Evolutionary conservation across 2,329 filamentous ascomycete genomes (phyloP).

Genomic region (Bisporella sp.): DNA sequence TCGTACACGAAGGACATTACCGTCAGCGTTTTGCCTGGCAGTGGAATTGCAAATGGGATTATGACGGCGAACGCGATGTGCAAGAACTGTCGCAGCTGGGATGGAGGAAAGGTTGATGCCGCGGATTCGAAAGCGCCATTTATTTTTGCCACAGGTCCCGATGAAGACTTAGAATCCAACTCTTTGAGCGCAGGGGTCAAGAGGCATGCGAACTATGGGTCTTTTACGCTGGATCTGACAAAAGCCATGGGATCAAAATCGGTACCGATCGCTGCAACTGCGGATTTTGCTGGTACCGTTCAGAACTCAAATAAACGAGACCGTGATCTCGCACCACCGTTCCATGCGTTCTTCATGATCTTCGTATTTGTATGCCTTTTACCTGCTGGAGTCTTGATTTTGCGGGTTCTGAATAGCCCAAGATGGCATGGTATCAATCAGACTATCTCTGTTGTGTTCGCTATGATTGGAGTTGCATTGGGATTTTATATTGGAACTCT

Average conservation of each 20-base stretch:
- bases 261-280: slow-evolving; percentile 30
- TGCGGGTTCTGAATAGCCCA: slow-evolving; percentile 44
- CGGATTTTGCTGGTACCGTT: slow-evolving; percentile 24
- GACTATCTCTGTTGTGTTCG: slow-evolving; percentile 38
- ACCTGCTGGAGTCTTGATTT: slow-evolving; percentile 46
- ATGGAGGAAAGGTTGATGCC: slow-evolving; percentile 41
- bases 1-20: slow-evolving; percentile 35
- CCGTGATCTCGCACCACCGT: slow-evolving; percentile 19
- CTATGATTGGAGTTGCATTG: slow-evolving; percentile 42
- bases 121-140: slow-evolving; percentile 39
- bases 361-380: slow-evolving; percentile 47
- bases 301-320: slow-evolving; percentile 33
- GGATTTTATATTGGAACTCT: slow-evolving; percentile 41
- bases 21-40: slow-evolving; percentile 38
- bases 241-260: slow-evolving; percentile 40
- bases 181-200: slow-evolving; percentile 37
- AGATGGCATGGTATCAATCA: slow-evolving; percentile 50
- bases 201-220: slow-evolving; percentile 46
- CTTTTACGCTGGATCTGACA: slow-evolving; percentile 48
- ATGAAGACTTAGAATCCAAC: slow-evolving; percentile 37
- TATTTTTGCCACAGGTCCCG: slow-evolving; percentile 50
- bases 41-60: slow-evolving; percentile 35
- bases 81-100: slow-evolving; percentile 46
- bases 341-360: slow-evolving; percentile 44
- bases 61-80: slow-evolving; percentile 45